Evolutionary conservation across 805 yeast genomes (phyloP), one percentile per base, ranked within the genome.

Genomic region (Cyberlindnera maritima): DNA sequence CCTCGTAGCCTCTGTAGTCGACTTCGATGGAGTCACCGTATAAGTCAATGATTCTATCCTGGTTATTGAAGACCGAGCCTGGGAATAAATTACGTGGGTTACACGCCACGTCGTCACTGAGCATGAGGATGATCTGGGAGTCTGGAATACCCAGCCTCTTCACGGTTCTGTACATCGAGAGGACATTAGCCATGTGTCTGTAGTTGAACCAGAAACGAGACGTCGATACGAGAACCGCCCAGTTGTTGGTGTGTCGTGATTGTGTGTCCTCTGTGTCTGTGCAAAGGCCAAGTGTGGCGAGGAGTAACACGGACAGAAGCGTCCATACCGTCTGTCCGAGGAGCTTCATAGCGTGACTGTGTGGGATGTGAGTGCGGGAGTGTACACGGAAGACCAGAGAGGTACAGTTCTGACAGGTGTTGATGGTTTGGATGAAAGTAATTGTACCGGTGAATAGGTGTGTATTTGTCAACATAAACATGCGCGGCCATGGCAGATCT

Each of bases 151-250:
- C 99, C 43, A 94, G 69, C 57, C 99, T 75, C 67, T 92, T 94
- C 33, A 94, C 98, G 0, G 98, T 94, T 56, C 99, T 77, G 70
- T 94, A 94, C 79, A 94, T 83, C 62, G 96, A 85, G 55, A 94
- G 72, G 26, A 87, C 96, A 66, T 94, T 94, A 33, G 99, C 98
- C 89, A 92, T 88, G 66, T 94, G 99, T 63, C 99, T 76, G 63
- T 94, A 94, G 66, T 94, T 94, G 75, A 94, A 94, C 99, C 99
- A 94, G 69, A 94, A 94, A 49, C 98, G 72, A 12, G 97, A 90
- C 1, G 99, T 92, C 2, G 96, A 89, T 33, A 94, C 97, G 38
- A 94, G 70, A 4, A 94, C 98, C 0, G 99, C 81, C 85, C 85
- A 79, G 62, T 79, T 79, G 58, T 79, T 79, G 7, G 83, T 90